These are phyloP conservation scores for Talaromyces trachyspermus DNA, from an alignment of 495 filamentous ascomycete species.

Conservation along the genomic window DNA sequence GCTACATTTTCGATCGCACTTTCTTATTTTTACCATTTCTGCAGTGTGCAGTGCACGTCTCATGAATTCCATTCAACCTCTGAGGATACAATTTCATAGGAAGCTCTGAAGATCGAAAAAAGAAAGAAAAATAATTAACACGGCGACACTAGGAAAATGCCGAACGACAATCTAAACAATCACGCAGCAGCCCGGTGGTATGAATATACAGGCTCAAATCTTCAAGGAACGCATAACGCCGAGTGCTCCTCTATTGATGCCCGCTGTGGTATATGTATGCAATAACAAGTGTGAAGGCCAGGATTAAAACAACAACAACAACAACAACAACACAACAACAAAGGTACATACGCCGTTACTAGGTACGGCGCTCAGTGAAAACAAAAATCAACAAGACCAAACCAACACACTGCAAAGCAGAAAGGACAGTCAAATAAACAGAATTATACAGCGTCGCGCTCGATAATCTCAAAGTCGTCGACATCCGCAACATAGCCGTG, in stretches of 20 bases:
- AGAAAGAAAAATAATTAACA: background rate
- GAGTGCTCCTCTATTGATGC: conserved; percentile 9
- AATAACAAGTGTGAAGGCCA: background rate
- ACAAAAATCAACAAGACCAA: background rate
- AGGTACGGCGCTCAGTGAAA: background rate
- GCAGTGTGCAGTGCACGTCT: too few relatives aligned
- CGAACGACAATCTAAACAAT: background rate
- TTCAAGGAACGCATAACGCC: conserved; percentile 9
- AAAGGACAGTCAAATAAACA: background rate
- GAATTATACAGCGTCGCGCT: conserved; percentile 18
- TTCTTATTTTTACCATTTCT: too few relatives aligned
- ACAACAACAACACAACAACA: background rate
- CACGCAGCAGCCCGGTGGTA: background rate
- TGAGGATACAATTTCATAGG: too few relatives aligned
- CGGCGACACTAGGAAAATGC: too few relatives aligned
- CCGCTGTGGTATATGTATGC: conserved; percentile 1
- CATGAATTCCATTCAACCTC: too few relatives aligned
- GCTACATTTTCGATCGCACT: too few relatives aligned
- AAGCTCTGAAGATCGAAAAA: background rate
- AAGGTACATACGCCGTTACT: background rate
- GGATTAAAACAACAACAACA: background rate
- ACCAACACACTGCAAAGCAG: too few relatives aligned
- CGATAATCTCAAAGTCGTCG: conserved; percentile 36
- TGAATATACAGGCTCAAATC: conserved; percentile 8
- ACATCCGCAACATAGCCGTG: conserved; percentile 30